Evolutionary conservation across 352 stramenopile species (phyloP).

Genomic region (Globisporangium canariense): DNA sequence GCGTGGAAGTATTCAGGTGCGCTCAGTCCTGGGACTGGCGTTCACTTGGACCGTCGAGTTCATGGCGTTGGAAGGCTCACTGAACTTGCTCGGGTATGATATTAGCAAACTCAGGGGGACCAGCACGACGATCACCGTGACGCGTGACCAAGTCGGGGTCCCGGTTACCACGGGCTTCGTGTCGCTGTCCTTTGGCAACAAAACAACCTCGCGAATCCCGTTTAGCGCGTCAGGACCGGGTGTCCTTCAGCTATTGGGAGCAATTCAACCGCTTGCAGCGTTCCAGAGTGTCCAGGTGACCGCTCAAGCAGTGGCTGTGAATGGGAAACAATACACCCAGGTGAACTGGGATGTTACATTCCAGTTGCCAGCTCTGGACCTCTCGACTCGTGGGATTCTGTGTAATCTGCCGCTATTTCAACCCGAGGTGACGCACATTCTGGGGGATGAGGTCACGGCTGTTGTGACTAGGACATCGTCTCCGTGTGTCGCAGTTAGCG

Average conservation of each 20-base stretch:
- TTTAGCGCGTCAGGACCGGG: neutral
- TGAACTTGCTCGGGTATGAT: constrained; percentile 19
- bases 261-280: neutral
- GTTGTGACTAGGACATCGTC: constrained; percentile 16
- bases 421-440: constrained; percentile 15
- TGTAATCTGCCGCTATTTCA: constrained; percentile 18
- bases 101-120: constrained; percentile 11
- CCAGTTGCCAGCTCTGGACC: constrained; percentile 5
- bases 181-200: constrained; percentile 3
- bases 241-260: constrained; percentile 1
- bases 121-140: constrained; percentile 5
- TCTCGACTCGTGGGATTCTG: neutral
- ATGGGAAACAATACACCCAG: neutral
- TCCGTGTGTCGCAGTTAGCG: constrained; percentile 21
- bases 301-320: neutral
- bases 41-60: constrained; percentile 30
- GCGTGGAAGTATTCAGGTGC: constrained; percentile 18
- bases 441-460: constrained; percentile 26
- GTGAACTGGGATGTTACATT: constrained; percentile 19
- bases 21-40: constrained; percentile 2
- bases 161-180: neutral
- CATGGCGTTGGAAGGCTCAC: constrained; percentile 14
- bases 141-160: constrained; percentile 19
- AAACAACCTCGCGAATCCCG: neutral
- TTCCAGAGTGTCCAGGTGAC: constrained; percentile 5